These are phyloP conservation scores for Zymoseptoria brevis DNA, from an alignment of 2,329 filamentous ascomycete genomes.

Conservation along the genomic window DNA sequence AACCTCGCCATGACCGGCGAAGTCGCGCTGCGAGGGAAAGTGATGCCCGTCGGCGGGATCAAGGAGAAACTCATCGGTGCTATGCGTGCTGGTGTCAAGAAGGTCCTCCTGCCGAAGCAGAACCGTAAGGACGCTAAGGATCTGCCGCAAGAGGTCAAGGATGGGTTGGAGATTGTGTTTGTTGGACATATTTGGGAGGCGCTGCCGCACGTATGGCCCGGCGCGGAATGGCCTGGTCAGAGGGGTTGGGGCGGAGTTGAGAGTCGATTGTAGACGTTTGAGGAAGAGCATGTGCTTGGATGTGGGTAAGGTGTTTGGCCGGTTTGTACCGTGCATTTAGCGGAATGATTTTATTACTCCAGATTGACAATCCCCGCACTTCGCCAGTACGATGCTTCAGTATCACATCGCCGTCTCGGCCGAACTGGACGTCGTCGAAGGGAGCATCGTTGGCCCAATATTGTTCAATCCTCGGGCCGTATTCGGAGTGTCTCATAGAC, in stretches of 20 bases:
- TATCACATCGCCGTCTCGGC: no score
- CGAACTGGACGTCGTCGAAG: no score
- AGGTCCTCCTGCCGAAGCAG: constrained; percentile 75
- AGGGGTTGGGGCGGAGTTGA: constrained; percentile 61
- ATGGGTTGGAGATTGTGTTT: constrained; percentile 79
- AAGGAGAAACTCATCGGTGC: constrained; percentile 98
- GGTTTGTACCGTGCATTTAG: no score
- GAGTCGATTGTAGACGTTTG: constrained; percentile 57
- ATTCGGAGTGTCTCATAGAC: no score
- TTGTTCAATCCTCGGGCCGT: no score
- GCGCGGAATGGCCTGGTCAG: constrained; percentile 73
- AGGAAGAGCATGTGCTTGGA: no score
- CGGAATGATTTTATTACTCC: no score
- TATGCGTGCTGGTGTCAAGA: constrained; percentile 85
- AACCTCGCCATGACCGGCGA: constrained; percentile 91
- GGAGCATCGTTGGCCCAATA: no score
- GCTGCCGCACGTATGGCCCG: constrained; percentile 83
- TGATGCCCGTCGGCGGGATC: constrained; percentile 92
- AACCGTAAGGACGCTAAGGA: constrained; percentile 92
- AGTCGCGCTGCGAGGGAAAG: constrained; percentile 72
- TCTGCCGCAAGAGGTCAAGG: constrained; percentile 78
- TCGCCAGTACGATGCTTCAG: no score
- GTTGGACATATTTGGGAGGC: constrained; percentile 94
- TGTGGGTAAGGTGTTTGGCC: no score
- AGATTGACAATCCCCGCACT: no score